A percentile compares a stretch with the other conserved stretches of the same genome.
phyloP scores from a whole-genome alignment of 2,329 filamentous ascomycete genomes.

The Neofusicoccum cordaticola region DNA sequence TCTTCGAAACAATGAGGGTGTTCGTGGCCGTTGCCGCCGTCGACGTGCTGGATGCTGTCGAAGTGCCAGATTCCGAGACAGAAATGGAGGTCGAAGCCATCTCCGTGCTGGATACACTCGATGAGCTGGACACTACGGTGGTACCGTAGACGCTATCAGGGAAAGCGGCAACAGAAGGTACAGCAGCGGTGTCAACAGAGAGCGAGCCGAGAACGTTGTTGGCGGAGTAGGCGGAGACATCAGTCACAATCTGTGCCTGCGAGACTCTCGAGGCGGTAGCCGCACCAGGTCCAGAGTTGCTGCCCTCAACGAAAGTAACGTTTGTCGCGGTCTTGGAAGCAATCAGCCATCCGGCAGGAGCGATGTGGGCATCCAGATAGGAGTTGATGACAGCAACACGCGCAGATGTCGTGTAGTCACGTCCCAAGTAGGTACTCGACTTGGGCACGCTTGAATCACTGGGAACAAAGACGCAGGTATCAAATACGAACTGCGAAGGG shows the following conservation, averaged over 20 bases:
- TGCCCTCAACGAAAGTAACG: constrained; percentile 1
- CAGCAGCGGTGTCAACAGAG: background rate
- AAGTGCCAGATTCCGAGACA: constrained; percentile 19
- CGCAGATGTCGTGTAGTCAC: background rate
- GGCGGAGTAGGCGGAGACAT: background rate
- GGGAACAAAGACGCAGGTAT: background rate
- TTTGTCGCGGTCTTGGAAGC: background rate
- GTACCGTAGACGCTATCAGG: background rate
- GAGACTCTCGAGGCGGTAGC: background rate
- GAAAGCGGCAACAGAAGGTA: background rate
- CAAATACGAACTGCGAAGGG: background rate
- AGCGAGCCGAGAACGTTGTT: background rate
- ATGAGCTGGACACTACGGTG: background rate
- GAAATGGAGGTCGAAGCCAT: background rate
- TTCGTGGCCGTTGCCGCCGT: constrained; percentile 29
- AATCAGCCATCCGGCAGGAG: background rate
- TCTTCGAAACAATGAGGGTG: constrained; percentile 32
- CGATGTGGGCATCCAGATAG: background rate
- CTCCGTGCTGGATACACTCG: constrained; percentile 13
- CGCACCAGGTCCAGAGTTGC: background rate
- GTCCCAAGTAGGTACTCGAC: background rate
- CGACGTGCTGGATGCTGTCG: constrained; percentile 21
- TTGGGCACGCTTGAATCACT: background rate
- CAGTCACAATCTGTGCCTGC: background rate
- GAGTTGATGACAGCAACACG: background rate